Evolutionary conservation across 2,329 filamentous ascomycete genomes (phyloP).

Genomic region (Claviceps capensis): DNA sequence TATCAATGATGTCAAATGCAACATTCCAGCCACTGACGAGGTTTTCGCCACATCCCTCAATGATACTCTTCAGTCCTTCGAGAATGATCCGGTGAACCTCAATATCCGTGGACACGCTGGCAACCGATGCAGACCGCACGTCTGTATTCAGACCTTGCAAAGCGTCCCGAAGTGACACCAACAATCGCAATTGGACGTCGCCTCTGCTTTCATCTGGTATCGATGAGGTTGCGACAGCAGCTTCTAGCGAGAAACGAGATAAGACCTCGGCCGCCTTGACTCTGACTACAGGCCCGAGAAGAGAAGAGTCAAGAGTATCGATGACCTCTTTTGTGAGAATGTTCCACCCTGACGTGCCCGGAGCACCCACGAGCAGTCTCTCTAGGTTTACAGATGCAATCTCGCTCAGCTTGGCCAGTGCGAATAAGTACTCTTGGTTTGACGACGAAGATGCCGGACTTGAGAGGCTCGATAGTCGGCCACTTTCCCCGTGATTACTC

Average conservation of each 20-base stretch:
- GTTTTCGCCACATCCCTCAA: slow-evolving; percentile 80
- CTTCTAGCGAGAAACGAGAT: slow-evolving; percentile 42
- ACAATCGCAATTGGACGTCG: slow-evolving; percentile 56
- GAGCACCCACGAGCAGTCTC: slow-evolving; percentile 54
- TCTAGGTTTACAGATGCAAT: slow-evolving; percentile 61
- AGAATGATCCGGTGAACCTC: slow-evolving; percentile 71
- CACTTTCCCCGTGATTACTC: slow-evolving; percentile 22
- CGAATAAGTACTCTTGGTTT: slow-evolving; percentile 51
- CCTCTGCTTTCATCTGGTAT: slow-evolving; percentile 37
- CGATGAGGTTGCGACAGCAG: slow-evolving; percentile 39
- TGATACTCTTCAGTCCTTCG: slow-evolving; percentile 65
- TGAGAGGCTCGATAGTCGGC: slow-evolving; percentile 34
- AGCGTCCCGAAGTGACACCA: slow-evolving; percentile 51
- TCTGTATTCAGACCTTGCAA: slow-evolving; percentile 39
- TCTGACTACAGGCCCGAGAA: slow-evolving; percentile 38
- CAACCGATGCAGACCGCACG: slow-evolving; percentile 38
- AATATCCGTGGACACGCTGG: slow-evolving; percentile 50
- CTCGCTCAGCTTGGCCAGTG: slow-evolving; percentile 60
- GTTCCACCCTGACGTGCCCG: slow-evolving; percentile 62
- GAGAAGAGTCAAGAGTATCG: slow-evolving; percentile 31
- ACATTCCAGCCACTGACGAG: slow-evolving; percentile 74
- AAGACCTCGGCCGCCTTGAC: slow-evolving; percentile 51
- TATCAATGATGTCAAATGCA: slow-evolving; percentile 73
- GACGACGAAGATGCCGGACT: slow-evolving; percentile 31
- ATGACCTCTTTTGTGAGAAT: slow-evolving; percentile 46